Evolutionary conservation across 1,284 basidiomycete genomes (phyloP).

Genomic region (Porodaedalea pini): DNA sequence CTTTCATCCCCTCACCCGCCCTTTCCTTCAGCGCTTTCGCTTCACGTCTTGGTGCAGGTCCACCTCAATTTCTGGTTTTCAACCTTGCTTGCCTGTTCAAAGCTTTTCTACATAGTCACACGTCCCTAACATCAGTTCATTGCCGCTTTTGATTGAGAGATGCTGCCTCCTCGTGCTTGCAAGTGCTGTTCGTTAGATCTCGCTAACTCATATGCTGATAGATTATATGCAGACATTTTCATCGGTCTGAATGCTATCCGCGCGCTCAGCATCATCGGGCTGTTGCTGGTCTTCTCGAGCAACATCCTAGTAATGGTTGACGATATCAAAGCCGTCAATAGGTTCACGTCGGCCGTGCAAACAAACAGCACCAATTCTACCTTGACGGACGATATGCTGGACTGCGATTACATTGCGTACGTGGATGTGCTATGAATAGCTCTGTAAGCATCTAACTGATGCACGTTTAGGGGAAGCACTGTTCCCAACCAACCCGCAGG

Average conservation of each 20-base stretch:
- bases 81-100: conserved; percentile 3
- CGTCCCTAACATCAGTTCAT: not conserved
- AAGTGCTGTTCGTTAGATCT: conserved; percentile 23
- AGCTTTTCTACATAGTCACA: not conserved
- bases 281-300: conserved; percentile 76
- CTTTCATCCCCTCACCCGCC: not conserved
- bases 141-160: conserved; percentile 19
- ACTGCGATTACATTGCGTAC: conserved; percentile 75
- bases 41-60: conserved; percentile 20
- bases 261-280: conserved; percentile 71
- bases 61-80: conserved; percentile 10
- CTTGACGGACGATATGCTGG: conserved; percentile 35
- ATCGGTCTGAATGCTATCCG: conserved; percentile 78
- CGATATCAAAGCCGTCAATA: conserved; percentile 75
- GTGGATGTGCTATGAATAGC: conserved; percentile 28
- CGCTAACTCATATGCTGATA: not conserved
- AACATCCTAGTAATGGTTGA: conserved; percentile 78
- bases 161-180: conserved; percentile 40
- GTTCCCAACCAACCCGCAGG: conserved; percentile 86
- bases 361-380: conserved; percentile 34
- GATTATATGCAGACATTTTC: conserved; percentile 54
- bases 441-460: not conserved
- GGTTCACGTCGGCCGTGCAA: conserved; percentile 46
- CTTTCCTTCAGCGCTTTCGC: not conserved
- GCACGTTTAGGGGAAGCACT: conserved; percentile 54